phyloP scores from a whole-genome alignment of 2,329 filamentous ascomycete species.

The Cadophora malorum region DNA sequence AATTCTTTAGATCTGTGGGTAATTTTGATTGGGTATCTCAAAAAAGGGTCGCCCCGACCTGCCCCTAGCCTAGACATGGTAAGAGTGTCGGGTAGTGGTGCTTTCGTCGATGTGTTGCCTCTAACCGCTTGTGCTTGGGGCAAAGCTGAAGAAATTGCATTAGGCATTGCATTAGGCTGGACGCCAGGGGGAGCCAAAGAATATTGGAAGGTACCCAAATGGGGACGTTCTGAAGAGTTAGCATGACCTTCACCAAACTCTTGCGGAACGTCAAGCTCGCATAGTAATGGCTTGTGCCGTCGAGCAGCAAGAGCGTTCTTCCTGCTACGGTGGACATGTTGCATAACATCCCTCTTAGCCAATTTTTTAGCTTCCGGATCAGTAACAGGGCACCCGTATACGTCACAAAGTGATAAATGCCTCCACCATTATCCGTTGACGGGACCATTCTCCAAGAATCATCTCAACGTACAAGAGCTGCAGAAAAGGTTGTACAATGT shows the following conservation, averaged over 20 bases:
- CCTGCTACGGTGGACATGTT: neutral
- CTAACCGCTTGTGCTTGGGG: neutral
- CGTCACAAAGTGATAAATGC: neutral
- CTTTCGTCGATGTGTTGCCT: neutral
- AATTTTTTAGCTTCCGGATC: neutral
- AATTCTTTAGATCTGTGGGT: constrained; percentile 4
- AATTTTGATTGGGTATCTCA: neutral
- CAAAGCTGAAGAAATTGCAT: neutral
- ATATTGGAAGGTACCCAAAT: neutral
- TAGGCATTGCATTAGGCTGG: neutral
- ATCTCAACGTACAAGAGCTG: neutral
- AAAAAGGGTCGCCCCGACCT: constrained; percentile 6
- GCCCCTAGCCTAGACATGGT: constrained; percentile 5
- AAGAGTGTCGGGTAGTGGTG: neutral
- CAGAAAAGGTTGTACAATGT: neutral
- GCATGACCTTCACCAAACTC: neutral
- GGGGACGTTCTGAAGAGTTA: neutral
- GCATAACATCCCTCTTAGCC: constrained; percentile 6
- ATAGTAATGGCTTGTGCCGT: neutral
- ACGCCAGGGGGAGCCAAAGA: neutral
- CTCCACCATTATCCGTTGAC: neutral
- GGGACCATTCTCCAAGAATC: neutral
- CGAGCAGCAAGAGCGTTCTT: neutral
- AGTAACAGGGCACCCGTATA: neutral
- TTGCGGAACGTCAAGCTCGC: no score